Conservation (phyloP, 139 green algal species). For the Trebouxia sp. region DNA sequence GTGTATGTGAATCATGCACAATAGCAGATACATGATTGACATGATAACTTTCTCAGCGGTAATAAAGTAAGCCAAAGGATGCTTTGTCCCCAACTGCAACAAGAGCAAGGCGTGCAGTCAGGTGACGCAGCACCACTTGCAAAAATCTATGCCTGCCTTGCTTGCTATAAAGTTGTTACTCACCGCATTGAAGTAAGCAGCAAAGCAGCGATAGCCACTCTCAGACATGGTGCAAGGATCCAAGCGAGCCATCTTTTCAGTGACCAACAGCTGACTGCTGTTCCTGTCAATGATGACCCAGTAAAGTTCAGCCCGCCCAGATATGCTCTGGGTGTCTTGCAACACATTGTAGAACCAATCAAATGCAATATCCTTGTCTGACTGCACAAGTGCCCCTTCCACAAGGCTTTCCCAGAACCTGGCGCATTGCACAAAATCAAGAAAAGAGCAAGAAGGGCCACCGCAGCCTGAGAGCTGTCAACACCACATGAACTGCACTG, state of each 20-base stretch:
- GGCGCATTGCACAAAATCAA: background rate
- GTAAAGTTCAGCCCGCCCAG: background rate
- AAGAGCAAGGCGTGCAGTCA: no score
- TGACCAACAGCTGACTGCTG: slow-evolving; percentile 23
- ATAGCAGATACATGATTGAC: no score
- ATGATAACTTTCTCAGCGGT: no score
- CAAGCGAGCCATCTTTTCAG: background rate
- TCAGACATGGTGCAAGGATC: background rate
- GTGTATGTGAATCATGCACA: no score
- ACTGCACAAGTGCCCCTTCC: background rate
- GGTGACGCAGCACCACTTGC: no score
- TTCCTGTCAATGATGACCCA: slow-evolving; percentile 16
- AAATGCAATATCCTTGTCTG: slow-evolving; percentile 16
- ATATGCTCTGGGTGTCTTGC: background rate
- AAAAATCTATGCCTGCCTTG: no score
- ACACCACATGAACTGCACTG: no score
- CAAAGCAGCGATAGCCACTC: slow-evolving; percentile 19
- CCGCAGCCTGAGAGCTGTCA: no score
- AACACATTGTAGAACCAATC: slow-evolving; percentile 11
- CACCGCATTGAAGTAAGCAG: slow-evolving; percentile 20
- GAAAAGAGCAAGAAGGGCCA: no score
- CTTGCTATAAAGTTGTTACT: no score
- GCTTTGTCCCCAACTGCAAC: no score
- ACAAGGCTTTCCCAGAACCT: slow-evolving; percentile 18
- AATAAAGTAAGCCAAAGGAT: no score